Percentiles rank a stretch among this genome's conserved stretches.
Conservation (phyloP, 2,329 filamentous ascomycete genomes). For the Aureobasidium zeae region DNA sequence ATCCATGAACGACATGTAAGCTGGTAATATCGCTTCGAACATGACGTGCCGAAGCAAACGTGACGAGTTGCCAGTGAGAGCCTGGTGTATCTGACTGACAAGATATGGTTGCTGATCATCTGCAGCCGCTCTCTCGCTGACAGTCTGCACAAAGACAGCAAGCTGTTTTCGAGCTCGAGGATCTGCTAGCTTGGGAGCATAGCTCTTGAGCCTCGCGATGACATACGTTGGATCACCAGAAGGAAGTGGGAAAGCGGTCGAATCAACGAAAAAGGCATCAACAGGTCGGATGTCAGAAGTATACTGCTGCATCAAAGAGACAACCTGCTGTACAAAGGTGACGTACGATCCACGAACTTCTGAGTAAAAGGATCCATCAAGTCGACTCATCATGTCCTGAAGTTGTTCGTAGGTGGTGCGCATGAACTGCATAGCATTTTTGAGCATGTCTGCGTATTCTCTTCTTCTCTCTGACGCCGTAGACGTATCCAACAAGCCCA, state of each 20-base stretch:
- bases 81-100: conserved; percentile 43
- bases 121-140: conserved; percentile 49
- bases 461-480: conserved; percentile 32
- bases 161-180: conserved; percentile 45
- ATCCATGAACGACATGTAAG: conserved; percentile 45
- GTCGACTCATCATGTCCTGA: conserved; percentile 20
- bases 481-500: conserved; percentile 30
- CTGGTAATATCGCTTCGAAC: conserved; percentile 46
- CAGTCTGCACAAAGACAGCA: conserved; percentile 49
- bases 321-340: conserved; percentile 51
- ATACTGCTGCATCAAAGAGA: conserved; percentile 53
- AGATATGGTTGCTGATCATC: conserved; percentile 51
- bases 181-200: conserved; percentile 44
- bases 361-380: conserved; percentile 17
- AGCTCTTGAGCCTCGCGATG: conserved; percentile 50
- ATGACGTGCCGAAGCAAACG: conserved; percentile 40
- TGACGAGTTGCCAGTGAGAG: conserved; percentile 33
- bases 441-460: conserved; percentile 44
- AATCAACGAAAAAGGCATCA: conserved; percentile 52
- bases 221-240: conserved; percentile 53
- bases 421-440: conserved; percentile 52
- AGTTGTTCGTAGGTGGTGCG: conserved; percentile 51
- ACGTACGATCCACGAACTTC: conserved; percentile 46
- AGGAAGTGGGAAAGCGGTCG: conserved; percentile 51
- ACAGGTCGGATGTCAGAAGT: conserved; percentile 48